Evolutionary conservation across 495 filamentous ascomycete species (phyloP).

Genomic region (Penicillium silybi): DNA sequence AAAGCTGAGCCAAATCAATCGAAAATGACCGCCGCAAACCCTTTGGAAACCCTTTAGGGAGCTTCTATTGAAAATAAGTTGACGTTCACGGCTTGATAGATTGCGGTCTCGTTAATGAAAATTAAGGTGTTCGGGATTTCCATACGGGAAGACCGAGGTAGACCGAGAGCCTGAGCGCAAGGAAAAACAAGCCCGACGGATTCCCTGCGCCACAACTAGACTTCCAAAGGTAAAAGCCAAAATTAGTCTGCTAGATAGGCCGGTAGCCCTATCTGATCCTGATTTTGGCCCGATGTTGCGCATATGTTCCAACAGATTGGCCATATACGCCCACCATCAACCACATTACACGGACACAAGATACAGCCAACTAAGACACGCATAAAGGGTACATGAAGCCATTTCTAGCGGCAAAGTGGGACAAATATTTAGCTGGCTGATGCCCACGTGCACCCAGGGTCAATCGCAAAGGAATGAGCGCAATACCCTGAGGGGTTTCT

Average conservation of each 20-base stretch:
- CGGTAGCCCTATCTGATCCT: background rate
- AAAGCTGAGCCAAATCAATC: background rate
- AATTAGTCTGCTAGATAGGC: background rate
- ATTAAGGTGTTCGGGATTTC: background rate
- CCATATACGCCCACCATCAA: too few species aligned
- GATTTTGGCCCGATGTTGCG: background rate
- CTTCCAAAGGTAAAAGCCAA: background rate
- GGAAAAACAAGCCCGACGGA: background rate
- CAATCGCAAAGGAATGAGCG: too few species aligned
- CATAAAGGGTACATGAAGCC: too few species aligned
- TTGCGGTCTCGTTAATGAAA: background rate
- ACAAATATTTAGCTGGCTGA: too few species aligned
- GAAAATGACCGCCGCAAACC: too few species aligned
- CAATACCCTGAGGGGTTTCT: too few species aligned
- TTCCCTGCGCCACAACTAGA: background rate
- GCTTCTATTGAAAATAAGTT: background rate
- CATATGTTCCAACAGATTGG: background rate
- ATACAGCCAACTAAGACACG: too few species aligned
- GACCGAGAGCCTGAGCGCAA: background rate
- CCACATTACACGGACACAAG: too few species aligned
- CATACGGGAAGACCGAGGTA: background rate
- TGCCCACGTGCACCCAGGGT: too few species aligned
- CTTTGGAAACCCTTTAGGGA: too few species aligned
- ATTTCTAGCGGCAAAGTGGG: too few species aligned
- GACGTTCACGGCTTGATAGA: background rate